A percentile compares a stretch with the other conserved stretches of the same genome.
phyloP scores from a whole-genome alignment of 305 asterid species.

The Fraxinus platypoda region DNA sequence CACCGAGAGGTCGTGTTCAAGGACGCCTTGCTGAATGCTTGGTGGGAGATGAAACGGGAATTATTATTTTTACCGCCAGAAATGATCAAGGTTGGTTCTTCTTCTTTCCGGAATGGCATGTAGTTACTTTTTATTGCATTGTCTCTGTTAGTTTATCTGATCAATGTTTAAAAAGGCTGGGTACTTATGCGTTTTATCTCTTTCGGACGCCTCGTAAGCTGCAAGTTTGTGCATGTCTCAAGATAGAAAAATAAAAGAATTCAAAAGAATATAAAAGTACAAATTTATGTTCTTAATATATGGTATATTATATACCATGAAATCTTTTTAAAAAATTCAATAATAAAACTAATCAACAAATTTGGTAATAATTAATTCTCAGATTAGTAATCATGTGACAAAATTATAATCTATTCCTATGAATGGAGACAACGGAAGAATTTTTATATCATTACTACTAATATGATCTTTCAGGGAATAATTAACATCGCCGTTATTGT shows the following conservation, averaged over 20 bases:
- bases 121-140: background rate
- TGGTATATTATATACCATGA: too few relatives aligned
- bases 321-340: background rate
- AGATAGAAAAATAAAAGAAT: background rate
- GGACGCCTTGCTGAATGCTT: constrained; percentile 64
- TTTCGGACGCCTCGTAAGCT: background rate
- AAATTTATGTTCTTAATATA: background rate
- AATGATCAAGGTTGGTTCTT: constrained; percentile 65
- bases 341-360: background rate
- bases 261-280: background rate
- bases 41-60: constrained; percentile 81
- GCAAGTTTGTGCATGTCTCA: background rate
- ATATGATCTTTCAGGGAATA: background rate
- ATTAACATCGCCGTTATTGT: background rate
- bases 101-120: background rate
- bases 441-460: background rate
- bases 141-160: background rate
- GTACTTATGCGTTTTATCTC: background rate
- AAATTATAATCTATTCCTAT: background rate
- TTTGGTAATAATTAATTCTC: background rate
- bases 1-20: constrained; percentile 61
- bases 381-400: background rate
- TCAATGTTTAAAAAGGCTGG: background rate
- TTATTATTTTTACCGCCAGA: constrained; percentile 58
- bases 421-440: background rate